These are phyloP conservation scores for Lupinus albus DNA, from an alignment of 306 rosid genomes.

Conservation along the genomic window DNA sequence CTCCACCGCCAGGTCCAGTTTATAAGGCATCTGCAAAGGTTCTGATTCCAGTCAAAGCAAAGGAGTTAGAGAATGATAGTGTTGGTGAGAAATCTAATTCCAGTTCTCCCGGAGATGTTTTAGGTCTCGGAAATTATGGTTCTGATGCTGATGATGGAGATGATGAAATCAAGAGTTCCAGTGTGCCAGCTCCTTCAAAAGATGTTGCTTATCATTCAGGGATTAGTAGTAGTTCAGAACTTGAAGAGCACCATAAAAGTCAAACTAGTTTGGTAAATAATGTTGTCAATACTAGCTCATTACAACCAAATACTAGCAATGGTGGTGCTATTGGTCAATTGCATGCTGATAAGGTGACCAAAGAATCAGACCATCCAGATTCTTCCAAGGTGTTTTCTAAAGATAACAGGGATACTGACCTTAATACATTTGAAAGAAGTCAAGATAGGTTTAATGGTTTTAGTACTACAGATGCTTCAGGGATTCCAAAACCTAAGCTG, in stretches of 20 bases:
- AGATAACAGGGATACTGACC: slow-evolving; percentile 45
- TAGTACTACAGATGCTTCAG: slow-evolving; percentile 43
- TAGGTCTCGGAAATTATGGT: slow-evolving; percentile 96
- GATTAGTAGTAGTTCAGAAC: slow-evolving; percentile 51
- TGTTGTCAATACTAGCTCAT: slow-evolving; percentile 46
- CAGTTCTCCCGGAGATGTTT: slow-evolving; percentile 76
- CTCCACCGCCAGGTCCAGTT: slow-evolving; percentile 51
- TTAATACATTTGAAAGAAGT: slow-evolving; percentile 49
- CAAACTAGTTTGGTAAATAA: slow-evolving; percentile 43
- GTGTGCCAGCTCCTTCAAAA: slow-evolving; percentile 49
- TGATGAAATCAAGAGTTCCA: slow-evolving; percentile 65
- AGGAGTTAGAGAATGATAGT: slow-evolving; percentile 58
- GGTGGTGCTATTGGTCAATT: slow-evolving; percentile 43
- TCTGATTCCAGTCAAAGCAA: slow-evolving; percentile 60
- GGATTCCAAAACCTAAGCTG: slow-evolving; percentile 47
- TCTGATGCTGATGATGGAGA: slow-evolving; percentile 75
- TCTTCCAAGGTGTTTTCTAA: slow-evolving; percentile 48
- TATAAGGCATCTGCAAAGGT: slow-evolving; percentile 72
- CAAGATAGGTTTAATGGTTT: slow-evolving; percentile 48
- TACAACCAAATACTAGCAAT: slow-evolving; percentile 46
- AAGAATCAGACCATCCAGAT: slow-evolving; percentile 45
- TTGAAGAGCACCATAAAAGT: slow-evolving; percentile 45
- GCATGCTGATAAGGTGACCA: slow-evolving; percentile 47
- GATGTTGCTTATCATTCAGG: slow-evolving; percentile 44
- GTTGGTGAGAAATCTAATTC: slow-evolving; percentile 62